Evolutionary conservation across 2,329 filamentous ascomycete species (phyloP).

Genomic region (Davidsoniella virescens): DNA sequence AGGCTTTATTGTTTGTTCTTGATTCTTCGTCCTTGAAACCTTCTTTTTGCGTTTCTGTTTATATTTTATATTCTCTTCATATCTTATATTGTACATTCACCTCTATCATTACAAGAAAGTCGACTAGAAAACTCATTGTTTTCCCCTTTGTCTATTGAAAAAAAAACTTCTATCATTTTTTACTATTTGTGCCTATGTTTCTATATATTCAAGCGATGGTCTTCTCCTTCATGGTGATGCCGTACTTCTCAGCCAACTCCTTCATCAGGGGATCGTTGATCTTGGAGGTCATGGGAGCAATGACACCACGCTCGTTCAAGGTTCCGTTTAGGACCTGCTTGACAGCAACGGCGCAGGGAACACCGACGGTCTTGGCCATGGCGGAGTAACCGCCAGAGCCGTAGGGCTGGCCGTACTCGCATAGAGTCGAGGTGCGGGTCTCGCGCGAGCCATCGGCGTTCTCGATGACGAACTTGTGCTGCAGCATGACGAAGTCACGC

Average conservation of each 20-base stretch:
- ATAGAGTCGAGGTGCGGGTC: conserved; percentile 64
- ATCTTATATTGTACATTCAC: no score
- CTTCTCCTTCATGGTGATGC: conserved; percentile 59
- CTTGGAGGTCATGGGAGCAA: conserved; percentile 60
- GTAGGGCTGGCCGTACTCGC: conserved; percentile 64
- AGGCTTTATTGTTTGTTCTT: no score
- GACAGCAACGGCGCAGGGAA: conserved; percentile 49
- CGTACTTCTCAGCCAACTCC: conserved; percentile 63
- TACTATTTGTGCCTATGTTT: background rate
- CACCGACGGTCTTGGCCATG: conserved; percentile 71
- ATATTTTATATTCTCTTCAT: no score
- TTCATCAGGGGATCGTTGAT: conserved; percentile 60
- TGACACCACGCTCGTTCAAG: conserved; percentile 53
- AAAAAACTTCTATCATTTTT: background rate
- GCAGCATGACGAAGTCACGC: conserved; percentile 67
- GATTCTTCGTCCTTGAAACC: no score
- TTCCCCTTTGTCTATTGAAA: background rate
- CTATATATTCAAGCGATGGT: conserved; percentile 24
- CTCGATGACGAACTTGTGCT: conserved; percentile 75
- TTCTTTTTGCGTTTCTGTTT: no score
- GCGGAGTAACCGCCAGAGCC: conserved; percentile 63
- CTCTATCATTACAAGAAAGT: no score
- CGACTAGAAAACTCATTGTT: no score
- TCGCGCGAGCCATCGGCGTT: conserved; percentile 62
- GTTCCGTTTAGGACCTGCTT: conserved; percentile 63